Base-by-base conservation (phyloP, 441 rosid genomes). In the Euphorbia schlechtendalii region DNA sequence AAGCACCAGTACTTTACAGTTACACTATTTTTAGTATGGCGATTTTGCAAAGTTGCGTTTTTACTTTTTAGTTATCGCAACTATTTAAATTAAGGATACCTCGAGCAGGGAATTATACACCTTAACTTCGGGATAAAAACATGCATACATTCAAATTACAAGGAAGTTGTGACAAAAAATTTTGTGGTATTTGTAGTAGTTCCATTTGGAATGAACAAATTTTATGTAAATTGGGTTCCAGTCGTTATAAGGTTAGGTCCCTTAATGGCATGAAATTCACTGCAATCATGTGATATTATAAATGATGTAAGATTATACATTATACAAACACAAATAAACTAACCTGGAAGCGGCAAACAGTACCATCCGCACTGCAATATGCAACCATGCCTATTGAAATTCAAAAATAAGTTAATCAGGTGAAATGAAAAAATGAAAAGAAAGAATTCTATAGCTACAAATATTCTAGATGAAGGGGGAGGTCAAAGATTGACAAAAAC, bases 321-420 rank as follows among this genome's bases (percentile, higher is more conserved):
- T 60, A n/a, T n/a, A n/a, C n/a, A n/a, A n/a, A n/a, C 54, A 62
- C 27, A 58, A 57, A 22, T 38, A 49, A 72, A 65, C 81, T 70
- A 40, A 90, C 97, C 95, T 86, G 84, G 77, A 88, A 89, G 69
- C 70, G 81, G 71, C 68, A 59, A 70, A 81, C 81, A 17, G 81
- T 79, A 55, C 99, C 99, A 81, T 90, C 93, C 62, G 85, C 91
- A 71, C 89, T 63, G 68, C 96, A 82, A 71, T 93, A 93, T 54
- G 97, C 97, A 68, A 83, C 97, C 82, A 86, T 74, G 67, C 99
- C 97, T 88, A 78, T 49, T 32, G 51, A 65, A 59, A 63, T 38
- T 64, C 64, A 63, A 2, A 56, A 68, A 21, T 28, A 28, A 38
- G 52, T 61, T 61, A 10, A 63, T 18, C 25, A 61, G 63, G 45